Evolutionary conservation across 2,329 filamentous ascomycete genomes (phyloP).

Genomic region (Lizonia empirigonia): DNA sequence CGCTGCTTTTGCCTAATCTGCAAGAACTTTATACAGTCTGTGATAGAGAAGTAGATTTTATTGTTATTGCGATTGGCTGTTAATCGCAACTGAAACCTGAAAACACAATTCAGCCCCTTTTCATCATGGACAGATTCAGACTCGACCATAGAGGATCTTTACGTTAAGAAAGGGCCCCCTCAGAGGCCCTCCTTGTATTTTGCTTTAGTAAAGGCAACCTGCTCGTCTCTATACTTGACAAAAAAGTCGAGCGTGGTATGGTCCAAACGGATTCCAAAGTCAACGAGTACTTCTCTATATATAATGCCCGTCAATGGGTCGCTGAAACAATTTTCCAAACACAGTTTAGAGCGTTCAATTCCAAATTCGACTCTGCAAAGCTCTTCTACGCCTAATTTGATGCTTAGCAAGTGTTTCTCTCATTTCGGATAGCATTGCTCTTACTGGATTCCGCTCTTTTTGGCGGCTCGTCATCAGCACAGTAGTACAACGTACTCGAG

Average conservation of each 20-base stretch:
- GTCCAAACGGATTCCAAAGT: not conserved
- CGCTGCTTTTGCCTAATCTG: too few species aligned
- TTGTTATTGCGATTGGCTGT: too few species aligned
- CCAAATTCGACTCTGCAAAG: constrained; percentile 10
- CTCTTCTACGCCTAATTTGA: constrained; percentile 6
- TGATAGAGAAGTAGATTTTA: too few species aligned
- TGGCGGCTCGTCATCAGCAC: constrained; percentile 6
- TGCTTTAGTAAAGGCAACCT: constrained; percentile 11
- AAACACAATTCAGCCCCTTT: too few species aligned
- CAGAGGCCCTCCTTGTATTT: constrained; percentile 13
- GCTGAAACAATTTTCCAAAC: not conserved
- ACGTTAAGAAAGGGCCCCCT: too few species aligned
- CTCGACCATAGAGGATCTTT: too few species aligned
- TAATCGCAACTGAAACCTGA: too few species aligned
- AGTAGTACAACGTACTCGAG: constrained; percentile 2
- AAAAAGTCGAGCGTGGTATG: not conserved
- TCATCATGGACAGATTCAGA: too few species aligned
- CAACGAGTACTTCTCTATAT: not conserved
- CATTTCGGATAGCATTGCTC: too few species aligned
- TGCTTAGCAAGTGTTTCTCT: too few species aligned
- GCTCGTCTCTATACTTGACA: constrained; percentile 4
- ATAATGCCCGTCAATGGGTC: not conserved
- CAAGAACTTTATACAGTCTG: too few species aligned
- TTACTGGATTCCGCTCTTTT: constrained; percentile 4
- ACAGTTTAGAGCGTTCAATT: not conserved